These are phyloP conservation scores for Amanita fuliginea DNA, from an alignment of 768 basidiomycete genomes.

Conservation along the genomic window DNA sequence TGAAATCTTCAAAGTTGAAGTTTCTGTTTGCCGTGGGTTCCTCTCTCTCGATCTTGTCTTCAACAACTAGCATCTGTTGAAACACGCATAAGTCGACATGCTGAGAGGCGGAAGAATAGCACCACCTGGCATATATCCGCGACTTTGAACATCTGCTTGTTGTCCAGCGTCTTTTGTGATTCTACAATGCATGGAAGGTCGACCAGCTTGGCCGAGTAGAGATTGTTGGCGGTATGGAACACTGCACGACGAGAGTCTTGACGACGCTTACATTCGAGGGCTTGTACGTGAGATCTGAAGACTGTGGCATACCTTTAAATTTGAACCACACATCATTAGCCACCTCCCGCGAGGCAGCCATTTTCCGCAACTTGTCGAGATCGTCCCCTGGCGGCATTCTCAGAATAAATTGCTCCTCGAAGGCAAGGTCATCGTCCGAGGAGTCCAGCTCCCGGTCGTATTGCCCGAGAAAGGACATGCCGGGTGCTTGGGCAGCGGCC, in stretches of 20 bases:
- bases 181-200: slow-evolving; percentile 93
- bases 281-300: neutral
- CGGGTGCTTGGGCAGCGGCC: slow-evolving; percentile 68
- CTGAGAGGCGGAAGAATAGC: slow-evolving; percentile 6
- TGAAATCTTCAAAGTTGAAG: slow-evolving; percentile 91
- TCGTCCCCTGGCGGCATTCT: slow-evolving; percentile 82
- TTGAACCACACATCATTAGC: slow-evolving; percentile 91
- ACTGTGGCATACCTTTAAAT: slow-evolving; percentile 68
- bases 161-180: slow-evolving; percentile 91
- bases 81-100: slow-evolving; percentile 8
- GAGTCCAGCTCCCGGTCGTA: slow-evolving; percentile 95
- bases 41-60: slow-evolving; percentile 61
- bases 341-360: slow-evolving; percentile 70
- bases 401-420: slow-evolving; percentile 96
- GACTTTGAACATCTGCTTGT: slow-evolving; percentile 96
- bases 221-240: slow-evolving; percentile 74
- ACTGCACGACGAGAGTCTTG: slow-evolving; percentile 84
- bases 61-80: slow-evolving; percentile 83
- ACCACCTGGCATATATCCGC: slow-evolving; percentile 94
- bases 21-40: slow-evolving; percentile 52
- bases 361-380: slow-evolving; percentile 68
- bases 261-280: slow-evolving; percentile 7
- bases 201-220: slow-evolving; percentile 87
- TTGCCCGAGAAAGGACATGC: slow-evolving; percentile 80
- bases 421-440: slow-evolving; percentile 87